Evolutionary conservation across 805 yeast species (phyloP).

Genomic region (Nakazawaea pomicola): DNA sequence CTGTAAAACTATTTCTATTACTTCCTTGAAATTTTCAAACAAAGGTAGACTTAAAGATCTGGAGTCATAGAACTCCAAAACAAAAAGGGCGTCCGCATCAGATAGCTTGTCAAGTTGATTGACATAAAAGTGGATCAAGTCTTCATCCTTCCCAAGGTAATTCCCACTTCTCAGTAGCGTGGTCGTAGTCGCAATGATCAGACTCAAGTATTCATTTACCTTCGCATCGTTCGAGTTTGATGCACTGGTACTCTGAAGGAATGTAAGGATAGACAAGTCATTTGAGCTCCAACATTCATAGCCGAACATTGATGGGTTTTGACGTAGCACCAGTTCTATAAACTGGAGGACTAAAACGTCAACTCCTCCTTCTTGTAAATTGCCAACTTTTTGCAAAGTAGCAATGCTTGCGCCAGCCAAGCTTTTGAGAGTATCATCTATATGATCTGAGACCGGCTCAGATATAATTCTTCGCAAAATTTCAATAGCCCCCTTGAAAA

Average conservation of each 20-base stretch:
- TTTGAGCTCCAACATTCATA: not conserved
- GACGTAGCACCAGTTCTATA: too few species aligned
- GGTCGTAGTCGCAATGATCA: slow-evolving; percentile 29
- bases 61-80: not conserved
- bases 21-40: not conserved
- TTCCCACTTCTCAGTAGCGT: slow-evolving; percentile 25
- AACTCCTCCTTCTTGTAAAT: too few species aligned
- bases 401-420: not conserved
- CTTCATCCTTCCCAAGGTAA: slow-evolving; percentile 38
- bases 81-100: not conserved
- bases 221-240: too few species aligned
- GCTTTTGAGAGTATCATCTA: too few species aligned
- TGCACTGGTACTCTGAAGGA: too few species aligned
- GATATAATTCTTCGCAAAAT: not conserved
- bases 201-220: too few species aligned
- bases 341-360: too few species aligned
- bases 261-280: too few species aligned
- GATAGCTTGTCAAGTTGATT: slow-evolving; percentile 15
- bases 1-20: not conserved
- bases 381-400: too few species aligned
- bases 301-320: not conserved
- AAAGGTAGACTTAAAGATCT: slow-evolving; percentile 6
- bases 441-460: not conserved
- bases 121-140: slow-evolving; percentile 30
- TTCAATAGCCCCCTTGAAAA: not conserved